These are phyloP conservation scores for Penicillium nucicola DNA, from an alignment of 495 filamentous ascomycete genomes.

Conservation along the genomic window DNA sequence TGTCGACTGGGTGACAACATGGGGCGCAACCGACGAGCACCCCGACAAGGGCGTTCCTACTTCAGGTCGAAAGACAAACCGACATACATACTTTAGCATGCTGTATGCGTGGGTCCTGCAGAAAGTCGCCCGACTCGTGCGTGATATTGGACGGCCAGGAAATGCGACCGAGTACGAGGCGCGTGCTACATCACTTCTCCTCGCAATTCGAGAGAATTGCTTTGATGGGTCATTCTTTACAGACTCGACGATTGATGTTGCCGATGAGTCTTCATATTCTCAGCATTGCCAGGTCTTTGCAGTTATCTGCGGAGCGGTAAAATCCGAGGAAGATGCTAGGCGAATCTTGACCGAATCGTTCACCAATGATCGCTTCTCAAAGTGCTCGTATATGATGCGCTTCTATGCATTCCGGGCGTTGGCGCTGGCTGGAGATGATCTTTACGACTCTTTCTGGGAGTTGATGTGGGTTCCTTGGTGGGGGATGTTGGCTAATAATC, in stretches of 20 bases:
- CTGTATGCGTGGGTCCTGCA: constrained; percentile 34
- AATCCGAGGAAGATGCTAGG: neutral
- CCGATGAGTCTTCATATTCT: constrained; percentile 25
- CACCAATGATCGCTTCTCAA: constrained; percentile 23
- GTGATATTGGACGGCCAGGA: constrained; percentile 26
- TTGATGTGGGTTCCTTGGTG: constrained; percentile 30
- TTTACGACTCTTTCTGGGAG: constrained; percentile 28
- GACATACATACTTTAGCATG: constrained; percentile 36
- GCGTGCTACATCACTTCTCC: constrained; percentile 17
- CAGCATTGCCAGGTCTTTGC: constrained; percentile 38
- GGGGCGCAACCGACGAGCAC: constrained; percentile 32
- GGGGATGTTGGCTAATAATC: constrained; percentile 31
- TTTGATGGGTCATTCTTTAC: constrained; percentile 34
- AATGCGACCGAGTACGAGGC: constrained; percentile 31
- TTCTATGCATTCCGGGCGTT: constrained; percentile 39
- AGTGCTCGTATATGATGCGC: constrained; percentile 38
- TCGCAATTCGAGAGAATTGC: constrained; percentile 28
- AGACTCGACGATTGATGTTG: constrained; percentile 25
- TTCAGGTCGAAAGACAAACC: constrained; percentile 22
- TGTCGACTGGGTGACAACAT: constrained; percentile 39
- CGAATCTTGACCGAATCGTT: constrained; percentile 22
- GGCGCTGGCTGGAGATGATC: constrained; percentile 16
- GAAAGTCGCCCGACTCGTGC: constrained; percentile 23
- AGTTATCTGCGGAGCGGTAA: constrained; percentile 27
- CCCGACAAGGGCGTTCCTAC: constrained; percentile 37